These are phyloP conservation scores for Mortierella sp. DNA, from an alignment of 371 early-diverging fungal genomes.

Conservation along the genomic window DNA sequence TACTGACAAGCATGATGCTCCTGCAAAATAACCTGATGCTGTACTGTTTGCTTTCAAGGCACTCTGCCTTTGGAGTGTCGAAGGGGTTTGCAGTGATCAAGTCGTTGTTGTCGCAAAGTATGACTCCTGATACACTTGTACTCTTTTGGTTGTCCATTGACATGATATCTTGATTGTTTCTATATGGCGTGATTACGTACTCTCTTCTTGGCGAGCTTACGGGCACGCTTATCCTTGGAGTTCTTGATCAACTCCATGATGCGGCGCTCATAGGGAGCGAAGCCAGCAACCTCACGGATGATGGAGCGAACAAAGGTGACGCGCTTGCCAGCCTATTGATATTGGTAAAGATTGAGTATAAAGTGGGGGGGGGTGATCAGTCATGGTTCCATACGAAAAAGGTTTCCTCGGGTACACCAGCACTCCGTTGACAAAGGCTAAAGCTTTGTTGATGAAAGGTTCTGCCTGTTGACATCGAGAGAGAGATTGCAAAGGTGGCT, in stretches of 20 bases:
- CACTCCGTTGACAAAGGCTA: not conserved
- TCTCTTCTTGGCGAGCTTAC: conserved; percentile 98
- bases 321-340: conserved; percentile 84
- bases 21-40: no score
- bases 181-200: conserved; percentile 62
- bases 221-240: conserved; percentile 99
- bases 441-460: not conserved
- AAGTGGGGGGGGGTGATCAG: not conserved
- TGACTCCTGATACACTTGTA: not conserved
- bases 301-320: conserved; percentile 92
- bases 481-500: not conserved
- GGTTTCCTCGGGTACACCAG: not conserved
- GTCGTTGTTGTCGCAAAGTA: no score
- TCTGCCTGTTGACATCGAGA: not conserved
- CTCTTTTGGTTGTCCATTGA: not conserved
- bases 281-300: conserved; percentile 98
- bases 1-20: no score
- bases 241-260: conserved; percentile 99
- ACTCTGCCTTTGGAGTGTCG: no score
- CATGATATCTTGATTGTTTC: not conserved
- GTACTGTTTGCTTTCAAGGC: no score
- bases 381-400: not conserved
- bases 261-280: conserved; percentile 98
- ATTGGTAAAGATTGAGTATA: not conserved
- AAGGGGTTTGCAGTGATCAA: no score